These are phyloP conservation scores for Colletotrichum salicis DNA, from an alignment of 2,329 filamentous ascomycete species.

Conservation along the genomic window DNA sequence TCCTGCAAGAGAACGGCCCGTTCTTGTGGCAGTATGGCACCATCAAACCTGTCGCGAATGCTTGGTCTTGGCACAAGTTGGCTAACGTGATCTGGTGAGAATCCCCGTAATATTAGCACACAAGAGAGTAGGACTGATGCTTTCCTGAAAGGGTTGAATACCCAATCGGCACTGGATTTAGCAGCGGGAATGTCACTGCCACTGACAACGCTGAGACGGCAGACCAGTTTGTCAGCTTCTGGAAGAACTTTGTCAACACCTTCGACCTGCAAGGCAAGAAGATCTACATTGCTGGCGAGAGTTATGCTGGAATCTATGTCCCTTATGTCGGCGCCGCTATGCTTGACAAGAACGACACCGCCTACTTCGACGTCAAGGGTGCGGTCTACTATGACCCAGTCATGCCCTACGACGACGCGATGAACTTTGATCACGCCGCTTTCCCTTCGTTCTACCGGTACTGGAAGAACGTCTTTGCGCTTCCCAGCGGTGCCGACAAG, in stretches of 20 bases:
- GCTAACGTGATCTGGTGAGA: slow-evolving; percentile 84
- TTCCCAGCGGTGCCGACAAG: slow-evolving; percentile 69
- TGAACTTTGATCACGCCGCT: slow-evolving; percentile 50
- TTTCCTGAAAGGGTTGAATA: slow-evolving; percentile 74
- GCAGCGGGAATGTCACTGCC: slow-evolving; percentile 88
- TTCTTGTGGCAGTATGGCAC: slow-evolving; percentile 79
- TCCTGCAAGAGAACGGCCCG: slow-evolving; percentile 85
- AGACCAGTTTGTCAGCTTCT: slow-evolving; percentile 83
- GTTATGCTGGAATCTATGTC: slow-evolving; percentile 95
- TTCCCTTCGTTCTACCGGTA: slow-evolving; percentile 69
- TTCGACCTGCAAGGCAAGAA: slow-evolving; percentile 86
- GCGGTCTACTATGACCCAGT: slow-evolving; percentile 63
- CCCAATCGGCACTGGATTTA: slow-evolving; percentile 95
- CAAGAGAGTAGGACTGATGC: neutral
- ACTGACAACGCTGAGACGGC: slow-evolving; percentile 91
- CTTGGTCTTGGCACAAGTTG: slow-evolving; percentile 99
- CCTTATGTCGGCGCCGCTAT: slow-evolving; percentile 94
- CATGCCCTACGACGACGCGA: slow-evolving; percentile 41
- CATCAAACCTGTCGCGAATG: slow-evolving; percentile 74
- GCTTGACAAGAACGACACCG: slow-evolving; percentile 82
- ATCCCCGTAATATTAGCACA: no score
- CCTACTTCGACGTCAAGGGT: slow-evolving; percentile 74
- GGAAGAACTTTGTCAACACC: slow-evolving; percentile 91
- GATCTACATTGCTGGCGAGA: slow-evolving; percentile 95
- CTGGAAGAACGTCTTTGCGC: slow-evolving; percentile 68